These are phyloP conservation scores for Capsicum chinense DNA, from an alignment of 257 asterid species.

Conservation along the genomic window DNA sequence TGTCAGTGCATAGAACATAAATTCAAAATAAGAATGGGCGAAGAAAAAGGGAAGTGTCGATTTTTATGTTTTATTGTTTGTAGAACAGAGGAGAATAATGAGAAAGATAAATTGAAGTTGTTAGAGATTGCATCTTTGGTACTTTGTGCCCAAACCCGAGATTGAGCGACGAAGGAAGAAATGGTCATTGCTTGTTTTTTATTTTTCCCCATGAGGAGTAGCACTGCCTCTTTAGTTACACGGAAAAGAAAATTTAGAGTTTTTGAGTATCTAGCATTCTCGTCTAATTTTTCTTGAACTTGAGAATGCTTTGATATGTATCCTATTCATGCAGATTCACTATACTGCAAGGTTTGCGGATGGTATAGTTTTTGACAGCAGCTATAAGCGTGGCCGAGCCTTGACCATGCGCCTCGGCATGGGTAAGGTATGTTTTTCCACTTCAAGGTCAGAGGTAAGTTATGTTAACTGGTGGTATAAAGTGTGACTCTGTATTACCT, in stretches of 20 bases:
- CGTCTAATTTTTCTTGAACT: not conserved
- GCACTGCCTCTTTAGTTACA: conserved; percentile 3
- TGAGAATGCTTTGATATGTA: not conserved
- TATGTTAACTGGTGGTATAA: not conserved
- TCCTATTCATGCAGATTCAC: conserved; percentile 58
- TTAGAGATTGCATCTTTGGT: not conserved
- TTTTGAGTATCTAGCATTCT: not conserved
- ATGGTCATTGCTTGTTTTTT: not conserved
- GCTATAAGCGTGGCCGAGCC: conserved; percentile 80
- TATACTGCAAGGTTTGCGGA: conserved; percentile 91
- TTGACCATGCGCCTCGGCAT: conserved; percentile 91
- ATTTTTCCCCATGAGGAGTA: not conserved
- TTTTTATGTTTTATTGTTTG: not conserved
- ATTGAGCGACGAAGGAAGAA: not conserved
- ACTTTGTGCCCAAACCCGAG: not conserved
- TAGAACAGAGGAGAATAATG: not conserved
- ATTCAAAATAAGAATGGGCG: not conserved
- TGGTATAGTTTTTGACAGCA: conserved; percentile 83
- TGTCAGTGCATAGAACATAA: too few species aligned
- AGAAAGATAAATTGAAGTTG: conserved; percentile 3
- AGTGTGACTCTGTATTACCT: not conserved
- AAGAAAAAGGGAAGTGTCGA: not conserved
- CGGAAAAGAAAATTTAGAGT: not conserved
- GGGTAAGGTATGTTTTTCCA: conserved; percentile 63
- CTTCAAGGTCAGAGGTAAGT: not conserved